Evolutionary conservation across 495 filamentous ascomycete species (phyloP).

Genomic region (Aspergillus ostianus): DNA sequence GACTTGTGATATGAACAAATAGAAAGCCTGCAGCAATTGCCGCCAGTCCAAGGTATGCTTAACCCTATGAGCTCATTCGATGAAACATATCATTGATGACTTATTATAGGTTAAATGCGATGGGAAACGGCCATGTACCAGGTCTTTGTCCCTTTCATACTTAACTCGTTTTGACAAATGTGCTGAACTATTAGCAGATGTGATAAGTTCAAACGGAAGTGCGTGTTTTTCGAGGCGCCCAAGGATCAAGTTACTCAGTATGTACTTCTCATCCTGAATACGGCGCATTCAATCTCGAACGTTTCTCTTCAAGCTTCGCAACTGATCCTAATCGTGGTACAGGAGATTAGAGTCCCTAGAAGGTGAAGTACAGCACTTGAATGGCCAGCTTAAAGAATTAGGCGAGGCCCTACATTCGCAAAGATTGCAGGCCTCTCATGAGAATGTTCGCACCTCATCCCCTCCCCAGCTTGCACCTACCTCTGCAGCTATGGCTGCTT

Average conservation of each 20-base stretch:
- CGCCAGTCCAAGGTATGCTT: constrained; percentile 34
- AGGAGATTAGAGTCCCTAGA: constrained; percentile 37
- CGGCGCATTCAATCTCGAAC: neutral
- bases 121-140: constrained; percentile 38
- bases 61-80: neutral
- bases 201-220: constrained; percentile 33
- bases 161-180: neutral
- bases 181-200: constrained; percentile 22
- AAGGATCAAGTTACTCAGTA: constrained; percentile 37
- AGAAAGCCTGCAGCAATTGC: constrained; percentile 42
- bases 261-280: neutral
- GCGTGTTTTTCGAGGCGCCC: constrained; percentile 38
- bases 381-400: constrained; percentile 31
- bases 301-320: neutral
- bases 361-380: constrained; percentile 30
- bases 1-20: constrained; percentile 5
- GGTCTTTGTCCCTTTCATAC: constrained; percentile 14
- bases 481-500: constrained; percentile 7
- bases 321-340: neutral
- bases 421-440: neutral
- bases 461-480: constrained; percentile 5
- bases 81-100: neutral
- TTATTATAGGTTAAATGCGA: constrained; percentile 36
- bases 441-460: neutral
- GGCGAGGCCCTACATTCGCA: constrained; percentile 20